Base-by-base conservation (phyloP, 225 moss, liverwort and hornwort genomes). In the Pleurozium schreberi region DNA sequence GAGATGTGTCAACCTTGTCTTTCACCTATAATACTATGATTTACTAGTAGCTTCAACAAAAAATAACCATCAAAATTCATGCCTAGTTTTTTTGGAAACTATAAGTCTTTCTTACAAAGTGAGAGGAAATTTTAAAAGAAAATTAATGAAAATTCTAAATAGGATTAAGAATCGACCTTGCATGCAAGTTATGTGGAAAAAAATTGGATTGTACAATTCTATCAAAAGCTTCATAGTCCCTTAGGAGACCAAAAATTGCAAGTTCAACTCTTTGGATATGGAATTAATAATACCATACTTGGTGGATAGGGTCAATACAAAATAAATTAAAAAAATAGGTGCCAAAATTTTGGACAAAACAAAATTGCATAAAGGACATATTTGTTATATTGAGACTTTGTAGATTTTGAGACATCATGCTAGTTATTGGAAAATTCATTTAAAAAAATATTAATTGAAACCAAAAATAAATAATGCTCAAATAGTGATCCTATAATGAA, bases 231-330 rank as follows among this genome's bases (percentile, higher is more conserved):
- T 47, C 1, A 8, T 74, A 30, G 47, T 47, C 12, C 7, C 9
- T 30, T 18, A 0, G 27, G 6, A 74, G 47, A 74, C 18, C 4
- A 47, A 30, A 73, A 18, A 18, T 28, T 74, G 21, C 3, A 74
- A 74, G 4, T 47, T 74, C 18, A 30, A 31, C 7, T 74, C 2
- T 3, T 25, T 1, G 0, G 1, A 42, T 23, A 40, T 14, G 3
- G 14, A 69, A 69, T 25, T 5, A n/a, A n/a, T n/a, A 23, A 23
- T 68, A 68, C 2, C 0, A 1, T n/a, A 22, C 0, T 1, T 0
- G n/a, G 2, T 68, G n/a, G n/a, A 12, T 4, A 12, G 4, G 4
- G 7, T n/a, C 4, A 9, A 11, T 7, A 14, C 40, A 40, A 68
- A n/a, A n/a, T 7, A 21, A 68, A n/a, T 68, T 2, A 4, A n/a